These are phyloP conservation scores for Myrmaecium sp. DNA, from an alignment of 2,329 filamentous ascomycete genomes.

Conservation along the genomic window DNA sequence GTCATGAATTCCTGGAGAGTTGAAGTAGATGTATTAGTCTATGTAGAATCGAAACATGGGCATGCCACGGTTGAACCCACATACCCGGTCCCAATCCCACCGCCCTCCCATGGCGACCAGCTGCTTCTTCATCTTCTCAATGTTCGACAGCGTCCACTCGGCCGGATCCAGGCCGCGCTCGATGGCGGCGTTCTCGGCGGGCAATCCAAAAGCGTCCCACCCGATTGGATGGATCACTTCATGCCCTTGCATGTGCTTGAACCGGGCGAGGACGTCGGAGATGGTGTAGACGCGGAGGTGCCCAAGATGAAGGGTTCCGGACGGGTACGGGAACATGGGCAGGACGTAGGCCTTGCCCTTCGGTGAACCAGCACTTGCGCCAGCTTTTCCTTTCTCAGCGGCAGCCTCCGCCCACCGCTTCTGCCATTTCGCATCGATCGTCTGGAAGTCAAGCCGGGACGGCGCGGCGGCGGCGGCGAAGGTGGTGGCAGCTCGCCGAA, in stretches of 20 bases:
- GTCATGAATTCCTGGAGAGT: slow-evolving; percentile 57
- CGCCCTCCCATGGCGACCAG: slow-evolving; percentile 60
- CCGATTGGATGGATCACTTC: slow-evolving; percentile 78
- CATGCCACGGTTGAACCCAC: slow-evolving; percentile 13
- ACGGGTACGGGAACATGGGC: slow-evolving; percentile 89
- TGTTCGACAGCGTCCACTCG: slow-evolving; percentile 66
- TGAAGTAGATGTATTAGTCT: slow-evolving; percentile 9
- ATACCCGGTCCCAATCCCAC: slow-evolving; percentile 70
- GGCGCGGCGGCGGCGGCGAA: slow-evolving; percentile 2
- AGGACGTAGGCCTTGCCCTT: slow-evolving; percentile 48
- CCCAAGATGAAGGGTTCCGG: slow-evolving; percentile 69
- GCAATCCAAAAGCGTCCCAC: slow-evolving; percentile 84
- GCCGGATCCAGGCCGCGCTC: slow-evolving; percentile 64
- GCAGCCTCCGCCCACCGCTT: slow-evolving; percentile 24
- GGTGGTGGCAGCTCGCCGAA: slow-evolving; percentile 2
- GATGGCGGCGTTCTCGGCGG: slow-evolving; percentile 81
- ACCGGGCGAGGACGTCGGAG: slow-evolving; percentile 68
- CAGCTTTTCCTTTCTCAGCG: slow-evolving; percentile 5
- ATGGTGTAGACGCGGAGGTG: slow-evolving; percentile 84
- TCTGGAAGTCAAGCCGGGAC: slow-evolving; percentile 22
- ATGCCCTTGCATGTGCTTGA: slow-evolving; percentile 54
- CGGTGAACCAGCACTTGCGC: slow-evolving; percentile 3
- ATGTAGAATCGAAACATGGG: slow-evolving; percentile 5
- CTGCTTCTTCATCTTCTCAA: slow-evolving; percentile 71
- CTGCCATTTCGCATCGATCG: slow-evolving; percentile 39